Evolutionary conservation across 805 yeast genomes (phyloP).

Genomic region (Metschnikowia colocasiae): DNA sequence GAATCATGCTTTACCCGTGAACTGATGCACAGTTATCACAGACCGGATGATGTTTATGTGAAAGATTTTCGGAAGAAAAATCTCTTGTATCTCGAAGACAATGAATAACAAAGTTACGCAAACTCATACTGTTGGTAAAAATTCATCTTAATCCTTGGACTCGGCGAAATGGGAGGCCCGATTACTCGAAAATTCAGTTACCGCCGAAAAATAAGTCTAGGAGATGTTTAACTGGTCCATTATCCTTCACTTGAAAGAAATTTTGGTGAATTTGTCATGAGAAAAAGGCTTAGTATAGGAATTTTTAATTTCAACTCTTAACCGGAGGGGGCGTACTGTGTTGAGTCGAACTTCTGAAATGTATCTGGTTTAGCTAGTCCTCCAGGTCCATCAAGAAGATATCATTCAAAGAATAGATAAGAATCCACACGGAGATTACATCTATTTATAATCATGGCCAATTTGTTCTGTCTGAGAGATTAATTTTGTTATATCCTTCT

Average conservation of each 20-base stretch:
- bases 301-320: too few relatives aligned
- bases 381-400: neutral
- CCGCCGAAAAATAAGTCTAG: too few relatives aligned
- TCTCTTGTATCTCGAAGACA: conserved; percentile 34
- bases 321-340: too few relatives aligned
- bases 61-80: conserved; percentile 43
- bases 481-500: conserved; percentile 7
- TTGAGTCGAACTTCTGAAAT: too few relatives aligned
- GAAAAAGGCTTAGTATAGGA: too few relatives aligned
- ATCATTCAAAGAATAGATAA: neutral
- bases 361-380: too few relatives aligned
- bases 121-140: conserved; percentile 28
- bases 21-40: conserved; percentile 24
- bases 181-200: conserved; percentile 30
- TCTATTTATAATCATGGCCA: neutral
- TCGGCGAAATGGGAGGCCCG: conserved; percentile 44
- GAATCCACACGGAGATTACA: neutral
- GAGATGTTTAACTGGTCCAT: too few relatives aligned
- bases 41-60: conserved; percentile 26
- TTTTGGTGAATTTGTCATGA: too few relatives aligned
- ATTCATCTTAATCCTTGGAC: conserved; percentile 51
- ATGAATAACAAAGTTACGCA: conserved; percentile 51
- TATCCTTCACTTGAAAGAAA: too few relatives aligned
- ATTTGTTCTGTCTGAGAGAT: neutral
- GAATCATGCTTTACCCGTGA: conserved; percentile 30